A percentile compares a stretch with the other conserved stretches of the same genome.
phyloP scores from a whole-genome alignment of 2,329 filamentous ascomycete species.

The Oidium heveae region DNA sequence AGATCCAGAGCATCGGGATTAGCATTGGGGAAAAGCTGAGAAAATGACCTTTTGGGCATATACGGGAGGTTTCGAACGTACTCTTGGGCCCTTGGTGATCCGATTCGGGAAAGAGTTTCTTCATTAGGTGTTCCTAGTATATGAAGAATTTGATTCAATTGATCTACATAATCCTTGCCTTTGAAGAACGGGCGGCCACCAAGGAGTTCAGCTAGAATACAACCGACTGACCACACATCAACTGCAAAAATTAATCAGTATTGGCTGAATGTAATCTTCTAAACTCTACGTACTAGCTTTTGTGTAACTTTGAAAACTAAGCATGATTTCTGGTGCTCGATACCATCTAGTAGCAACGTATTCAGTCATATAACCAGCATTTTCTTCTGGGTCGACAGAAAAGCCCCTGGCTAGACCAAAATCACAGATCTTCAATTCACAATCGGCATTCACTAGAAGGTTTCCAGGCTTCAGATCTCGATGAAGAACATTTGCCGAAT shows the following conservation, averaged over 20 bases:
- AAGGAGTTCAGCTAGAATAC: slow-evolving; percentile 85
- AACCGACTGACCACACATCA: slow-evolving; percentile 97
- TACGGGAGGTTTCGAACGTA: slow-evolving; percentile 90
- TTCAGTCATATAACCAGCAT: slow-evolving; percentile 98
- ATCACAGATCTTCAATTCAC: slow-evolving; percentile 97
- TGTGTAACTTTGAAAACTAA: slow-evolving; percentile 98
- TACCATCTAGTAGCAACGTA: slow-evolving; percentile 99
- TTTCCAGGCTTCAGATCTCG: slow-evolving; percentile 95
- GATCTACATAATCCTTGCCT: slow-evolving; percentile 95
- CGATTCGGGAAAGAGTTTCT: slow-evolving; percentile 79
- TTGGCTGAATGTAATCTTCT: neutral
- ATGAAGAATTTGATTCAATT: slow-evolving; percentile 96
- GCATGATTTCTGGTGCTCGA: slow-evolving; percentile 94
- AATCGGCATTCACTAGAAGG: slow-evolving; percentile 91
- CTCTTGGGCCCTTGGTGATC: slow-evolving; percentile 84
- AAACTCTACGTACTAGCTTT: slow-evolving; percentile 69
- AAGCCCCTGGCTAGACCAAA: slow-evolving; percentile 93
- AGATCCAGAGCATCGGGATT: slow-evolving; percentile 92
- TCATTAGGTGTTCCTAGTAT: slow-evolving; percentile 93
- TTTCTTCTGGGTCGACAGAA: slow-evolving; percentile 91
- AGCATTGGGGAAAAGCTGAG: slow-evolving; percentile 68
- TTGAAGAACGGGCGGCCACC: slow-evolving; percentile 98
- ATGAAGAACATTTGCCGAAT: slow-evolving; percentile 93
- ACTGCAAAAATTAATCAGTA: slow-evolving; percentile 27
- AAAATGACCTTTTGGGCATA: slow-evolving; percentile 86